phyloP scores from a whole-genome alignment of 352 stramenopile genomes.

The Globisporangium perplexum region DNA sequence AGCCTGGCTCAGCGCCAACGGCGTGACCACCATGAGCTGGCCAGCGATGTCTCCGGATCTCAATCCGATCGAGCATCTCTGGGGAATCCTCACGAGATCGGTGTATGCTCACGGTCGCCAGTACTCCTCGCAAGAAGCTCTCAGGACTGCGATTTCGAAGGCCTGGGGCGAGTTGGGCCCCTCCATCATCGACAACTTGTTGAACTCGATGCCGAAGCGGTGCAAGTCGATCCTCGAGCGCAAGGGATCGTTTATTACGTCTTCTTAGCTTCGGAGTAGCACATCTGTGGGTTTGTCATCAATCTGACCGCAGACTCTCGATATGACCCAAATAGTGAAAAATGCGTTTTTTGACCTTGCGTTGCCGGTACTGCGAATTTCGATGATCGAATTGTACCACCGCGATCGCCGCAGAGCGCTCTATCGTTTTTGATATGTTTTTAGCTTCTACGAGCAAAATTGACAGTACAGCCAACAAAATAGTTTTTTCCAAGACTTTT shows the following conservation, averaged over 20 bases:
- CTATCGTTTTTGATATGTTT: no score
- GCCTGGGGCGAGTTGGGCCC: background rate
- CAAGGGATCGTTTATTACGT: slow-evolving; percentile 1
- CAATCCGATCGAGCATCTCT: slow-evolving; percentile 1
- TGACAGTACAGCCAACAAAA: no score
- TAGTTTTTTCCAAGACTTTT: no score
- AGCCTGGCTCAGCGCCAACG: background rate
- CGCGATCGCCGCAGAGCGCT: no score
- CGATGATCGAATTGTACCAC: no score
- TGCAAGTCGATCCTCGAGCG: background rate
- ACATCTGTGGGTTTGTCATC: no score
- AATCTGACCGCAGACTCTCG: no score
- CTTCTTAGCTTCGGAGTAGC: background rate
- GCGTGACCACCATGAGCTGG: background rate
- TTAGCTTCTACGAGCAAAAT: no score
- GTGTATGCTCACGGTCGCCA: background rate
- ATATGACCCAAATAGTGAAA: no score
- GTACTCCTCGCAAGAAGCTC: background rate
- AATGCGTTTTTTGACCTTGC: no score
- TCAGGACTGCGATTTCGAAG: background rate
- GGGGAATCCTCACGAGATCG: background rate
- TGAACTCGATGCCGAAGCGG: background rate
- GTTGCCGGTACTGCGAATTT: no score
- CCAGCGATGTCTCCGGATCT: slow-evolving; percentile 1
- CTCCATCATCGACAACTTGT: background rate